Percentiles rank a stretch among this genome's conserved stretches.
These are phyloP conservation scores for Fusarium tricinctum DNA, from an alignment of 2,329 filamentous ascomycete species.

Conservation along the genomic window DNA sequence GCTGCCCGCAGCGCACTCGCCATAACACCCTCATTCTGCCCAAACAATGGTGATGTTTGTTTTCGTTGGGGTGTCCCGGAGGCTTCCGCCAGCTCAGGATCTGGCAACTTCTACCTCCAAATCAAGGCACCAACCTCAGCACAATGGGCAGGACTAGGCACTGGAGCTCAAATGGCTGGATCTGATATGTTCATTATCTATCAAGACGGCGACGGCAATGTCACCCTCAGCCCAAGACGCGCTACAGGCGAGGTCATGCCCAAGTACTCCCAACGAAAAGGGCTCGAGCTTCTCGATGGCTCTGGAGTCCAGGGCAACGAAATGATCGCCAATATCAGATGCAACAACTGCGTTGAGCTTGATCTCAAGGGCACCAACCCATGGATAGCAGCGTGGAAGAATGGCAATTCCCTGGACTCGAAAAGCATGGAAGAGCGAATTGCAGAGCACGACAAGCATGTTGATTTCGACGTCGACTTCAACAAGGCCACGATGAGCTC, in stretches of 20 bases:
- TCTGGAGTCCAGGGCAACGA: slow-evolving; percentile 66
- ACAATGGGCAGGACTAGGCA: slow-evolving; percentile 71
- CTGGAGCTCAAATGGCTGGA: slow-evolving; percentile 67
- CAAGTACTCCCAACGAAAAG: slow-evolving; percentile 57
- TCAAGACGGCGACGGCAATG: slow-evolving; percentile 68
- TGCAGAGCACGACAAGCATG: slow-evolving; percentile 61
- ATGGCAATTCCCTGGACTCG: slow-evolving; percentile 61
- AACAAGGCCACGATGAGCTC: slow-evolving; percentile 60
- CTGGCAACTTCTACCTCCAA: slow-evolving; percentile 73
- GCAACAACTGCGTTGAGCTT: slow-evolving; percentile 66
- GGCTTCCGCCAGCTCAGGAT: slow-evolving; percentile 61
- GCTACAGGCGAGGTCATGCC: slow-evolving; percentile 65
- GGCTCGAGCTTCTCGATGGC: slow-evolving; percentile 68
- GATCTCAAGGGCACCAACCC: slow-evolving; percentile 57
- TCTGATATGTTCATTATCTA: slow-evolving; percentile 75
- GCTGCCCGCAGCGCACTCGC: slow-evolving; percentile 44
- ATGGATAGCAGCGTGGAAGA: slow-evolving; percentile 71
- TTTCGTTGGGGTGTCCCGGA: slow-evolving; percentile 69
- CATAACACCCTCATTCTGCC: slow-evolving; percentile 57
- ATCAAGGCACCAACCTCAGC: slow-evolving; percentile 67
- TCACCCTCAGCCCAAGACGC: slow-evolving; percentile 71
- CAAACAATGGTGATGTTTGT: slow-evolving; percentile 61
- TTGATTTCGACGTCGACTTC: slow-evolving; percentile 64
- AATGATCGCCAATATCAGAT: slow-evolving; percentile 73
- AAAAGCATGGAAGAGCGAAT: slow-evolving; percentile 57